Base-by-base conservation (phyloP, 331 rosid genomes). In the Arachis monticola region DNA sequence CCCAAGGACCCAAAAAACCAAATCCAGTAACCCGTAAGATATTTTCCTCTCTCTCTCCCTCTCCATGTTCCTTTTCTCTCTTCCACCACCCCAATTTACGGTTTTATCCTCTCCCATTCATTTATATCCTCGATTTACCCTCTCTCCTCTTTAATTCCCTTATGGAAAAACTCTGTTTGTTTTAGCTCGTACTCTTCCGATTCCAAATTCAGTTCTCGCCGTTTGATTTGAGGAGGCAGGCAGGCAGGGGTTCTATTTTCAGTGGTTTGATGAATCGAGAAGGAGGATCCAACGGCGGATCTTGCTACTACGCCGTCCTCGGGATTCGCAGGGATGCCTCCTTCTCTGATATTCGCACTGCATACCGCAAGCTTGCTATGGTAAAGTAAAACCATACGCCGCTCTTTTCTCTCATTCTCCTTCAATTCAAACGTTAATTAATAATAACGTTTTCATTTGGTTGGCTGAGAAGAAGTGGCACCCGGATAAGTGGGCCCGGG, bases 291-390 rank as follows among this genome's bases (percentile, higher is more conserved):
- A 77, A 86, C 82, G 89, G 56, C 68, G 88, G 93, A 79, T 87
- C 97, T 84, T 85, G 88, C 88, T 95, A 90, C 83, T 95, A 92
- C 76, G 38, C 99, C 57, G 75, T 95, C 52, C 92, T 95, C 1
- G 97, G 96, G 56, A 92, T 92, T 80, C 88, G 87, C 58, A 85
- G 77, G 77, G 94, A 92, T 40, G 91, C 98, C 75, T 95, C 99
- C 85, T 82, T 75, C 90, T 89, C 96, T 27, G 98, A 92, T 66
- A 70, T 92, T 60, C 98, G 97, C 76, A 60, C 92, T 5, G 97
- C 99, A 1, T 95, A 95, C 64, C 92, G 94, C 38, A 92, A 83
- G 58, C 99, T 95, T 64, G 98, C 99, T 7, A 53, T 95, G 98
- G 97, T 94, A 27, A 27, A 56, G 4, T 4, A 13, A 4, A 74